These are phyloP conservation scores for Kregervanrija fluxuum DNA, from an alignment of 805 yeast species.

Conservation along the genomic window DNA sequence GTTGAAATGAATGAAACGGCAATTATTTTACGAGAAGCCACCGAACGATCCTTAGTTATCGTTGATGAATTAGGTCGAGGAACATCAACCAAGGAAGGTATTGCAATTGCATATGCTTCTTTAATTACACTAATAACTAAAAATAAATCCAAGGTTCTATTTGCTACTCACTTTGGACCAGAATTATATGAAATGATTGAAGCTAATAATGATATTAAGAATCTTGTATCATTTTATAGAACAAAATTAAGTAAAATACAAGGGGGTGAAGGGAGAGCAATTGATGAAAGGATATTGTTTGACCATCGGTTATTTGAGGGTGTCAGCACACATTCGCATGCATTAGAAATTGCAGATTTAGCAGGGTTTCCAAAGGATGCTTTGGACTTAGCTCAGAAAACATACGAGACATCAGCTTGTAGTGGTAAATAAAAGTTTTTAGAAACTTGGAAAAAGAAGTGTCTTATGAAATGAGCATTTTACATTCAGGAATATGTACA, in stretches of 20 bases:
- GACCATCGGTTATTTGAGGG: slow-evolving; percentile 61
- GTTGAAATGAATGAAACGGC: slow-evolving; percentile 87
- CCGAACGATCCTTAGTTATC: slow-evolving; percentile 62
- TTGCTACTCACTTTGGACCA: slow-evolving; percentile 81
- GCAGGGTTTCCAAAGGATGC: slow-evolving; percentile 74
- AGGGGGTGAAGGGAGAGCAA: slow-evolving; percentile 8
- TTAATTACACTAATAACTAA: slow-evolving; percentile 44
- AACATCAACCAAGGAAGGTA: slow-evolving; percentile 77
- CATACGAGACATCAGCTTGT: slow-evolving; percentile 14
- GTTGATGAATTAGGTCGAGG: slow-evolving; percentile 90
- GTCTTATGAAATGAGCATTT: too few relatives aligned
- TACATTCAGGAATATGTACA: too few relatives aligned
- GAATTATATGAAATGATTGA: slow-evolving; percentile 40
- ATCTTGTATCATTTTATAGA: slow-evolving; percentile 20
- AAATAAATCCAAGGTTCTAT: slow-evolving; percentile 66
- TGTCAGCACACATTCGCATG: slow-evolving; percentile 68
- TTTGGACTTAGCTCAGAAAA: slow-evolving; percentile 41
- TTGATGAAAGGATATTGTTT: slow-evolving; percentile 30
- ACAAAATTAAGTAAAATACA: slow-evolving; percentile 12
- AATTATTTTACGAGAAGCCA: slow-evolving; percentile 56
- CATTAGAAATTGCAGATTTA: slow-evolving; percentile 63
- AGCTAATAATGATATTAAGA: slow-evolving; percentile 20
- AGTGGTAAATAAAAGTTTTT: too few relatives aligned
- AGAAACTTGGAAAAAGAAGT: too few relatives aligned
- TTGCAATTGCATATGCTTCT: slow-evolving; percentile 78